phyloP scores from a whole-genome alignment of 257 asterid species.

The Plectranthus barbatus region DNA sequence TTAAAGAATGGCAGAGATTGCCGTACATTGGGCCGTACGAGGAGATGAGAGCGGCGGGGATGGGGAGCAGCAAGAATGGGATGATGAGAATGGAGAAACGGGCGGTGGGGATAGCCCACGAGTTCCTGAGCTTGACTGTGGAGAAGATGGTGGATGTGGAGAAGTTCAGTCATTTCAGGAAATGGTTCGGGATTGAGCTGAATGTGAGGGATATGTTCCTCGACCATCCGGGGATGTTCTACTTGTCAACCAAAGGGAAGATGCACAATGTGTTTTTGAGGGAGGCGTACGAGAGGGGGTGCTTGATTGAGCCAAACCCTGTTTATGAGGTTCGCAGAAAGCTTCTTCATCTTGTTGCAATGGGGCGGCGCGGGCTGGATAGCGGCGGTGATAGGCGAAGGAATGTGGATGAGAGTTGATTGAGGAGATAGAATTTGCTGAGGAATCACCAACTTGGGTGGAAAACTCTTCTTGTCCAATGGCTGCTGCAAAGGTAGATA shows the following conservation, averaged over 20 bases:
- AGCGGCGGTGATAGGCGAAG: constrained; percentile 14
- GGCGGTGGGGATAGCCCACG: constrained; percentile 83
- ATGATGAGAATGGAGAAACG: constrained; percentile 66
- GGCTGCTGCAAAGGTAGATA: background rate
- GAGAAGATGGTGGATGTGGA: constrained; percentile 96
- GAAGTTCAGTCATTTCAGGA: constrained; percentile 87
- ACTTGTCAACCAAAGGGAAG: constrained; percentile 79
- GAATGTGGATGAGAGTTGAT: constrained; percentile 36
- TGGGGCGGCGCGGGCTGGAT: constrained; percentile 69
- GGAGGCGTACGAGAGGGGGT: constrained; percentile 86
- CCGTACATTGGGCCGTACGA: constrained; percentile 70
- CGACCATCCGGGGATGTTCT: constrained; percentile 89
- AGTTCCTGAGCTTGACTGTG: constrained; percentile 85
- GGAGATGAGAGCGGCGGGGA: background rate
- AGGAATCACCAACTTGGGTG: background rate
- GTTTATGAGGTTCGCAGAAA: constrained; percentile 76
- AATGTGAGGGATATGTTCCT: constrained; percentile 76
- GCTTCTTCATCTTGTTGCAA: constrained; percentile 64
- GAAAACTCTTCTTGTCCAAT: background rate
- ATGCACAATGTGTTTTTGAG: constrained; percentile 73
- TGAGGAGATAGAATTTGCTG: constrained; percentile 7
- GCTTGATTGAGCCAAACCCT: constrained; percentile 67
- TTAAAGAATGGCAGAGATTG: constrained; percentile 73
- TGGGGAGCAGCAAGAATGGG: constrained; percentile 36
- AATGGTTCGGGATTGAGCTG: constrained; percentile 79